Base-by-base conservation (phyloP, 108 stramenopile genomes). In the Aureococcus anophagefferens region DNA sequence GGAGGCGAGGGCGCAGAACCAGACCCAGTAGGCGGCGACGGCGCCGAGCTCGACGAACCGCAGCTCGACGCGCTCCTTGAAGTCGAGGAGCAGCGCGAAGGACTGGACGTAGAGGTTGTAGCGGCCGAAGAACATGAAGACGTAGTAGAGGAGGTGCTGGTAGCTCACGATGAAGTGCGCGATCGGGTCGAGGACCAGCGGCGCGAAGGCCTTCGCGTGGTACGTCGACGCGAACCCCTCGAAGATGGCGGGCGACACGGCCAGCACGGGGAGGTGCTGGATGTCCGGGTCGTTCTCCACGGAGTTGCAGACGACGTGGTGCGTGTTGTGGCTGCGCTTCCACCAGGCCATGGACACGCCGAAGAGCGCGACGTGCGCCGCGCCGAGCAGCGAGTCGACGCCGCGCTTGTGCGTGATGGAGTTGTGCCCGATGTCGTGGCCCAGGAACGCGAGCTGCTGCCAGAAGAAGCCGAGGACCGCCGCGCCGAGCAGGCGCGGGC, bases 221-320 rank as follows among this genome's bases (percentile, higher is more conserved):
- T 90, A 95, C 66, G 81, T 91, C 67, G 79, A 79, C 76, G 66
- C 84, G 70, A 87, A 76, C 30, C 81, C 73, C 25, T 75, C 79
- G 74, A 94, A 89, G 76, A 92, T 85, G 37, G 81, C 72, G 63
- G 70, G 75, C 29, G 88, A 71, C 21, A 94, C 68, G 15, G 92
- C 90, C 75, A 95, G 84, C 63, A 95, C 76, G 0, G 94, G 94
- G 70, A 95, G 67, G 73, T 95, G 94, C 63, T 93, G 93, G 74
- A 95, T 95, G 80, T 95, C 92, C n/a, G 94, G 94, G 78, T 95
- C 94, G 74, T 88, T 77, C 64, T 93, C 85, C 16, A 93, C 75
- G 40, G 84, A 80, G 75, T 95, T 95, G 63, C 83, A 83, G n/a
- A 89, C 90, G 51, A 89, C 84, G 72, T 95, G 94, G 76, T 95